Conservation (phyloP, 805 yeast species). For the Metschnikowia colocasiae region DNA sequence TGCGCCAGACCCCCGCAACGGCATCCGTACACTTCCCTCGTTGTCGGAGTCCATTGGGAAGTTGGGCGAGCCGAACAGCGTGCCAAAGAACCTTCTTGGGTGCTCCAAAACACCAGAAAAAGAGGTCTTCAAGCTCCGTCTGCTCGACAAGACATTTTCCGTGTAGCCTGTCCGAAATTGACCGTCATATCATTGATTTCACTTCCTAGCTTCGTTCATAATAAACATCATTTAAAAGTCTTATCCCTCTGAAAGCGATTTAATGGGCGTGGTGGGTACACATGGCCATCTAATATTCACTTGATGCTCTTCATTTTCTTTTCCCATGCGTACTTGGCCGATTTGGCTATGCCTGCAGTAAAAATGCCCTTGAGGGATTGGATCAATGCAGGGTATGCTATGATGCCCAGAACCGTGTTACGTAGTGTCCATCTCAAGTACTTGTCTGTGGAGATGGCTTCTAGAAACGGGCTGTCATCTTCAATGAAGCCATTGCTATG, state of each 20-base stretch:
- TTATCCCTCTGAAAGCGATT: no score
- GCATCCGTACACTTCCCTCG: slow-evolving; percentile 3
- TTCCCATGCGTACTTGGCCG: slow-evolving; percentile 71
- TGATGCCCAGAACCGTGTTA: slow-evolving; percentile 41
- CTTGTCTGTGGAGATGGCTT: slow-evolving; percentile 41
- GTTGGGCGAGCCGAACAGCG: neutral
- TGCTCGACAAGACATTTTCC: slow-evolving; percentile 5
- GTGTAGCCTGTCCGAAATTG: neutral
- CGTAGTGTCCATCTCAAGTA: slow-evolving; percentile 32
- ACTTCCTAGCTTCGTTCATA: neutral
- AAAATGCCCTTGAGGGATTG: slow-evolving; percentile 82
- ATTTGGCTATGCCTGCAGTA: slow-evolving; percentile 78
- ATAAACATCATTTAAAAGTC: neutral
- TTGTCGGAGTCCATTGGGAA: slow-evolving; percentile 1
- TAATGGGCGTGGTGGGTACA: neutral
- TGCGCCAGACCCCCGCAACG: neutral
- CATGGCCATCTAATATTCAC: neutral
- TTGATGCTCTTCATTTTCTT: slow-evolving; percentile 41
- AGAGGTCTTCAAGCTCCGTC: slow-evolving; percentile 3
- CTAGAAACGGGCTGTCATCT: slow-evolving; percentile 25
- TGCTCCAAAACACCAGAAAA: slow-evolving; percentile 4
- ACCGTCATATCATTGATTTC: neutral
- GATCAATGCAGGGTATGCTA: slow-evolving; percentile 58
- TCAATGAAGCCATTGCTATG: neutral
- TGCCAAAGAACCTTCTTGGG: neutral